Evolutionary conservation across 1,284 basidiomycete genomes (phyloP), one percentile per base, ranked within the genome.

Genomic region (Trichosporon sp.): DNA sequence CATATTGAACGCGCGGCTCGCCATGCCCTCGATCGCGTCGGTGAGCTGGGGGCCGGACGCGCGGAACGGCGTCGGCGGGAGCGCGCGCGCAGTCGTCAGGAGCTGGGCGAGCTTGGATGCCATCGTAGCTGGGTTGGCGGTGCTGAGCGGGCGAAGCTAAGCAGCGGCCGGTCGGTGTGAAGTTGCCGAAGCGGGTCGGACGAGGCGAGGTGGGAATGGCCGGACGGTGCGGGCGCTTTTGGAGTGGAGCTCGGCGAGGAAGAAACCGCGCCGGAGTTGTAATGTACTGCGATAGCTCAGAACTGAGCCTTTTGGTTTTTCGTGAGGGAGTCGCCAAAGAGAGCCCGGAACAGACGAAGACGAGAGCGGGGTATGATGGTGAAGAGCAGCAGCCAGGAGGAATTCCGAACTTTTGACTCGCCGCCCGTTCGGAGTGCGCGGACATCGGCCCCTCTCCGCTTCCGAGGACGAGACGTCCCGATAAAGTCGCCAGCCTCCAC

Each of bases 31-130:
- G 21, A 81, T 68, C 12, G 79, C 78, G 51, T 77, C 74, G 9
- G 74, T 73, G 0, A 81, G 75, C 70, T 81, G 80, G n/a, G 77
- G 75, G 11, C 75, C 65, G 6, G 73, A 68, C 21, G 76, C 72
- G 34, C 79, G 74, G 66, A 81, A 74, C 2, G 80, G 80, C 18
- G 79, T 77, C 18, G 76, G 68, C 15, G 77, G 78, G 42, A 81
- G 69, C 8, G 78, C 70, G 64, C 76, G 76, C 58, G 75, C 72
- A 32, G 78, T 68, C 12, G 72, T 66, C 56, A 77, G 65, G 32
- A 80, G 73, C 64, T 65, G 32, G 62, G 67, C 38, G 65, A 70
- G 63, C 27, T 31, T 29, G 29, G 65, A 18, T 23, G 65, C 32
- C 65, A 65, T 65, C 2, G 64, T 23, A n/a, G n/a, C n/a, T n/a